These are phyloP conservation scores for Lagenaria siceraria DNA, from an alignment of 306 rosid species.

Conservation along the genomic window DNA sequence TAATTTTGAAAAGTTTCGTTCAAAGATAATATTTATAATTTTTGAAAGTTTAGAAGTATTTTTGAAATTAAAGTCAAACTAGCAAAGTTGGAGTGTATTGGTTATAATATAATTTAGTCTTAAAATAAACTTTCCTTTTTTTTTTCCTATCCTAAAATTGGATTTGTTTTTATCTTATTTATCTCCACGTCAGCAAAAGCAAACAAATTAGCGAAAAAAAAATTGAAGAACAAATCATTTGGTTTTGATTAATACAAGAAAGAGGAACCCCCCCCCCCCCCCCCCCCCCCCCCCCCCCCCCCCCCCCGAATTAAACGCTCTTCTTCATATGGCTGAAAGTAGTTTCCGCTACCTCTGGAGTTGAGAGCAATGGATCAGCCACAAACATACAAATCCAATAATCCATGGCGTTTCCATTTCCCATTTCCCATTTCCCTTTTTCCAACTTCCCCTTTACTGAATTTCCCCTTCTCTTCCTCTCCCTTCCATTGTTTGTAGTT, in stretches of 20 bases:
- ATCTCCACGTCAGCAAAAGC: not conserved
- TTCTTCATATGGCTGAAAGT: conserved; percentile 7
- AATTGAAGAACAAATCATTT: not conserved
- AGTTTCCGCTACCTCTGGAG: conserved; percentile 7
- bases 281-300: not conserved
- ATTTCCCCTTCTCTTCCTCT: not conserved
- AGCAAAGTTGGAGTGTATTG: too few relatives aligned
- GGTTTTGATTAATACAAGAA: not conserved
- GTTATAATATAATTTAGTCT: too few relatives aligned
- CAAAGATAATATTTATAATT: too few relatives aligned
- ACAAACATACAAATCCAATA: conserved; percentile 2
- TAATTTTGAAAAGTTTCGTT: too few relatives aligned
- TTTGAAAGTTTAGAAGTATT: too few relatives aligned
- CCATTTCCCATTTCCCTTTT: not conserved
- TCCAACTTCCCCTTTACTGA: not conserved
- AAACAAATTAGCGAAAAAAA: not conserved
- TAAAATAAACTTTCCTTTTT: too few relatives aligned
- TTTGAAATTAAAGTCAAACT: too few relatives aligned
- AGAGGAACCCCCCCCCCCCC: not conserved
- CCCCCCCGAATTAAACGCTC: not conserved
- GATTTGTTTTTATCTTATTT: not conserved
- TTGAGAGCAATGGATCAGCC: conserved; percentile 1
- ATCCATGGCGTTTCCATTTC: not conserved
- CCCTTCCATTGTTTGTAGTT: not conserved
- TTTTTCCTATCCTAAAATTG: not conserved